Conservation (phyloP, 768 basidiomycete genomes). For the Cystoderma amianthinum region DNA sequence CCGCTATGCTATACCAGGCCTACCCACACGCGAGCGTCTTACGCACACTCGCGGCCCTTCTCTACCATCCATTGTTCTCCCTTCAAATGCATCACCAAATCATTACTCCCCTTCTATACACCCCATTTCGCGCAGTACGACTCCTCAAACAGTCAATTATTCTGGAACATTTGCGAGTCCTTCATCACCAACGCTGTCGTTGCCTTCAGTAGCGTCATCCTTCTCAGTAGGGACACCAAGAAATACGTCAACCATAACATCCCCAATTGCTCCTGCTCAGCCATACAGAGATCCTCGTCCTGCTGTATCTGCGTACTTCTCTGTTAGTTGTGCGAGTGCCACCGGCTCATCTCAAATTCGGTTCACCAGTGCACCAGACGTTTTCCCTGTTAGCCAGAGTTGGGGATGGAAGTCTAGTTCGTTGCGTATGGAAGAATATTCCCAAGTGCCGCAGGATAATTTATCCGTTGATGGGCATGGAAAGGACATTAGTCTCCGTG, state of each 20-base stretch:
- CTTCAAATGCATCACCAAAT: slow-evolving; percentile 19
- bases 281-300: slow-evolving; percentile 74
- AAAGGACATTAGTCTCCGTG: slow-evolving; percentile 63
- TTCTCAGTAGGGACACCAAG: slow-evolving; percentile 8
- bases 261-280: slow-evolving; percentile 38
- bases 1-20: slow-evolving; percentile 4
- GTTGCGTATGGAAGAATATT: slow-evolving; percentile 41
- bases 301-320: slow-evolving; percentile 73
- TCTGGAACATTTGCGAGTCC: slow-evolving; percentile 11
- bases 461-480: slow-evolving; percentile 15
- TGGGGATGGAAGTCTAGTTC: slow-evolving; percentile 87
- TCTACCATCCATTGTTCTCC: slow-evolving; percentile 16
- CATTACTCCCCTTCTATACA: slow-evolving; percentile 42
- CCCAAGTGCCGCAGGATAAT: slow-evolving; percentile 30
- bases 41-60: slow-evolving; percentile 22
- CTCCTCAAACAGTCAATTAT: slow-evolving; percentile 14
- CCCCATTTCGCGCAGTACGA: slow-evolving; percentile 36
- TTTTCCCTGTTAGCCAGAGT: slow-evolving; percentile 78
- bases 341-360: slow-evolving; percentile 78
- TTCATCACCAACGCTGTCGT: slow-evolving; percentile 7
- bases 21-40: neutral
- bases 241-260: slow-evolving; percentile 5
- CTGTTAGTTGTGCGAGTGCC: slow-evolving; percentile 73
- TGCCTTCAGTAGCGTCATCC: slow-evolving; percentile 12
- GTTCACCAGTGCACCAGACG: slow-evolving; percentile 82